Conservation (phyloP, 2,329 filamentous ascomycete species). For the Rhynchosporium graminicola region DNA sequence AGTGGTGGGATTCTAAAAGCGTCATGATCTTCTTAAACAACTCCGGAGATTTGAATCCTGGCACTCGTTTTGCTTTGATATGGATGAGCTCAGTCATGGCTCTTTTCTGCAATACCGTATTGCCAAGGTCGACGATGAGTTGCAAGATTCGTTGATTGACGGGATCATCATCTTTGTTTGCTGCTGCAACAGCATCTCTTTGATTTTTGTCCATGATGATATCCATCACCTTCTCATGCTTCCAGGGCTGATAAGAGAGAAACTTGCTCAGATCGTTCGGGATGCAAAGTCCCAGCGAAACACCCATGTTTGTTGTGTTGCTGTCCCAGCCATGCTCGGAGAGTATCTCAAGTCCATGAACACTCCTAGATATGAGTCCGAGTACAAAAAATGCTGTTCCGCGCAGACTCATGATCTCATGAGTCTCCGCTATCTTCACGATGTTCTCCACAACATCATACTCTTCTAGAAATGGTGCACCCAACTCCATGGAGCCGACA, state of each 20-base stretch:
- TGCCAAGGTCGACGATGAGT: conserved; percentile 83
- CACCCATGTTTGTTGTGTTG: conserved; percentile 78
- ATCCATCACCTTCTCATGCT: conserved; percentile 40
- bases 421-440: conserved; percentile 81
- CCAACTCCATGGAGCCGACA: conserved; percentile 96
- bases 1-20: conserved; percentile 86
- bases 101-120: conserved; percentile 88
- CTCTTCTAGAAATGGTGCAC: conserved; percentile 88
- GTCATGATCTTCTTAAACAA: conserved; percentile 86
- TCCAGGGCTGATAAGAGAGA: conserved; percentile 69
- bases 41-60: conserved; percentile 71
- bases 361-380: conserved; percentile 86
- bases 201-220: conserved; percentile 46
- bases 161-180: conserved; percentile 57
- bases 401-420: conserved; percentile 87
- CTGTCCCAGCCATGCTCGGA: conserved; percentile 92
- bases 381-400: conserved; percentile 97
- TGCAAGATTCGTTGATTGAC: conserved; percentile 76
- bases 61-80: conserved; percentile 73
- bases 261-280: conserved; percentile 77
- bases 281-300: conserved; percentile 84
- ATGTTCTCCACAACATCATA: conserved; percentile 87
- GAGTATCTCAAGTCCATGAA: conserved; percentile 89
- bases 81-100: conserved; percentile 79
- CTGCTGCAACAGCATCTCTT: conserved; percentile 48